Conservation (phyloP, 257 asterid genomes). For the Handroanthus guayacan region DNA sequence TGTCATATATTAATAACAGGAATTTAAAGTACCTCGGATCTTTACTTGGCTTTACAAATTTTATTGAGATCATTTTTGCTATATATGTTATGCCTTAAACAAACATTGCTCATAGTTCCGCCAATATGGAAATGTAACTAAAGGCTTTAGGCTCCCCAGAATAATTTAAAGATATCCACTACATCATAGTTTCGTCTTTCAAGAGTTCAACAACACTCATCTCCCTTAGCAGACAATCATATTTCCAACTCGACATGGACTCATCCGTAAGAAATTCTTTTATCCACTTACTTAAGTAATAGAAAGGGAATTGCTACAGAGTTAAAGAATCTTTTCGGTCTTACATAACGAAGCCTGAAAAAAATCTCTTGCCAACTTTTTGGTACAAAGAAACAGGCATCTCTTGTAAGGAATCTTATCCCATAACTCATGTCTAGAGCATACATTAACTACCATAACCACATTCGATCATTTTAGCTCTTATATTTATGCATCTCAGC, state of each 20-base stretch:
- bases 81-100: neutral
- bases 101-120: neutral
- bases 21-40: neutral
- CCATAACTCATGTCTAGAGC: neutral
- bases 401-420: neutral
- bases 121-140: neutral
- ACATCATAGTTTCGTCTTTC: neutral
- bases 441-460: conserved; percentile 1
- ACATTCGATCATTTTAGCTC: neutral
- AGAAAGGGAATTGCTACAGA: too few species aligned
- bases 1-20: neutral
- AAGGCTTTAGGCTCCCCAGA: neutral
- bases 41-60: neutral
- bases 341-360: too few species aligned
- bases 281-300: too few species aligned
- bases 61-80: neutral
- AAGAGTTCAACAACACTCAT: neutral
- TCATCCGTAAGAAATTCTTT: too few species aligned
- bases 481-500: neutral
- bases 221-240: neutral
- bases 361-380: too few species aligned
- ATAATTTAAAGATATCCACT: neutral
- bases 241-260: neutral
- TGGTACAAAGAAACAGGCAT: too few species aligned
- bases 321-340: too few species aligned